Evolutionary conservation across 1,284 basidiomycete genomes (phyloP), one percentile per base, ranked within the genome.

Genomic region (Heterobasidion occidentale): DNA sequence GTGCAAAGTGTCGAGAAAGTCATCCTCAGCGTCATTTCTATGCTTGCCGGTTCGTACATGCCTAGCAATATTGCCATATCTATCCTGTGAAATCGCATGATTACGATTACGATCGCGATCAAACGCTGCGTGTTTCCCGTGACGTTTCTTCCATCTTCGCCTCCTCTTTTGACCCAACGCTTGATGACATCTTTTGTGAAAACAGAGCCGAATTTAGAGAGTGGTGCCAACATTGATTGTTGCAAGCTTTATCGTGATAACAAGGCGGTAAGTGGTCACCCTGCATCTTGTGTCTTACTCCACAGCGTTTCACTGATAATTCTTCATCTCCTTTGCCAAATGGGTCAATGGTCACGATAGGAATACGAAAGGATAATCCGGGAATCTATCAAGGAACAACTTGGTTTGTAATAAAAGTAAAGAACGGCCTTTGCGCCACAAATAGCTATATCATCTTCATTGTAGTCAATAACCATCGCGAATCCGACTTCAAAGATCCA

Each of bases 1-100:
- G 95, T 99, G 0, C 94, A 97, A 73, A 92, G 89, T 66, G 93
- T 99, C 47, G 92, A 99, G 74, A 98, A 97, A 70, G 97, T 99
- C 59, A 81, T 95, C 55, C 77, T 99, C 7, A 94, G 92, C 63
- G 96, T 99, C 19, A 87, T 99, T 62, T 96, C 92, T 56, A 98
- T 99, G 96, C 83, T 99, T n/a, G 95, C 97, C 62, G 90, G 91
- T 90, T 62, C 60, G 79, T 46, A 61, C 46, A 49, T 59, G 27
- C 27, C 27, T 27, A 5, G 27, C 27, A 27, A 27, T 27, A 27
- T 27, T 27, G 27, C 27, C 27, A 27, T 27, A 27, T 27, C 27
- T 6, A 27, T 27, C 27, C 27, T 27, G 27, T 27, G 27, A 27
- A 27, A 27, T 27, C 27, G 27, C 27, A 27, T 27, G 27, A 27